Percentiles rank a stretch among this genome's conserved stretches.
Evolutionary conservation across 352 stramenopile genomes (phyloP).

Genomic region (Phytopythium oedochilum): DNA sequence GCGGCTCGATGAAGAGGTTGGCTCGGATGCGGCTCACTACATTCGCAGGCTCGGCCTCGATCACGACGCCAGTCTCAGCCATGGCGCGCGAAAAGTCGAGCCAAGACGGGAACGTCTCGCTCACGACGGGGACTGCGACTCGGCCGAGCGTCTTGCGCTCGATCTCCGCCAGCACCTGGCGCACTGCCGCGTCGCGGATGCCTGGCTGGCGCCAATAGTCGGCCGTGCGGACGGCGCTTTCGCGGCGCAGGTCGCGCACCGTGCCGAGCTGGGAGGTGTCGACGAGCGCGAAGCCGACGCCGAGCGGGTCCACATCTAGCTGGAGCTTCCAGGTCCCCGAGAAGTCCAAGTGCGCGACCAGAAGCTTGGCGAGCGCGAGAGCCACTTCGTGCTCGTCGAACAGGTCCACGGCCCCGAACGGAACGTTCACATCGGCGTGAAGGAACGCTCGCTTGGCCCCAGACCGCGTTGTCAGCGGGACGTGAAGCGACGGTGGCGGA

Average conservation of each 20-base stretch:
- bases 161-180: slow-evolving; percentile 51
- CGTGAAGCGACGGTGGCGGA: background rate
- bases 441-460: slow-evolving; percentile 80
- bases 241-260: slow-evolving; percentile 57
- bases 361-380: slow-evolving; percentile 81
- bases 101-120: slow-evolving; percentile 67
- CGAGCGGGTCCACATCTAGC: slow-evolving; percentile 76
- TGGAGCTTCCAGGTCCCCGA: slow-evolving; percentile 75
- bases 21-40: slow-evolving; percentile 46
- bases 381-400: slow-evolving; percentile 87
- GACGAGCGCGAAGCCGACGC: slow-evolving; percentile 51
- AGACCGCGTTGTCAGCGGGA: slow-evolving; percentile 70
- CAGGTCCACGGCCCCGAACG: slow-evolving; percentile 82
- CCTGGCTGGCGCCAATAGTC: slow-evolving; percentile 75
- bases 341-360: slow-evolving; percentile 73
- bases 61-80: slow-evolving; percentile 61
- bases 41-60: slow-evolving; percentile 61
- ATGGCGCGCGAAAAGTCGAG: slow-evolving; percentile 49
- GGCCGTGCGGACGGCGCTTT: slow-evolving; percentile 32
- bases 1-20: slow-evolving; percentile 79
- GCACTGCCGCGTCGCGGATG: slow-evolving; percentile 49
- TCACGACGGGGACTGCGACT: slow-evolving; percentile 20
- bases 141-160: slow-evolving; percentile 32
- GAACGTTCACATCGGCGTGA: slow-evolving; percentile 83
- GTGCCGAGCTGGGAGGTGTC: slow-evolving; percentile 56